Base-by-base conservation (phyloP, 495 filamentous ascomycete species). In the Elaphomyces granulatus region DNA sequence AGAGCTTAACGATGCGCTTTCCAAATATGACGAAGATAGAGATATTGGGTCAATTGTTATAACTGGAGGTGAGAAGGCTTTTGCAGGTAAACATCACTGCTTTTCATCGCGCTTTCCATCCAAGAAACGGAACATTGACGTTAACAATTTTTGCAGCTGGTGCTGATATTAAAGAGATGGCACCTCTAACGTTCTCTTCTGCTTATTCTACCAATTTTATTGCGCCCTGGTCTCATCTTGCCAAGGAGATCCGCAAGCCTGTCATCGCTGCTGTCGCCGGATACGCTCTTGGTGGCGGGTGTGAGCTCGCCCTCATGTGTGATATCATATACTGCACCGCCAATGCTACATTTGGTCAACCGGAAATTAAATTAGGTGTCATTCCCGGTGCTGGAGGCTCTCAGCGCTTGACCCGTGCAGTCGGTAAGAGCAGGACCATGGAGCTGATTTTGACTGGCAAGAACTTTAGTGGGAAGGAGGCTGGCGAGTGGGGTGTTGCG, bases 81-180 rank as follows among this genome's bases (percentile, higher is more conserved):
- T 98, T 57, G 90, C 90, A 2, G 71, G 71, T 75, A 60, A 15
- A 41, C 33, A 18, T 14, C 15, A 28, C 23, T 28, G 23, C 23
- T 28, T 28, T 28, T n/a, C n/a, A n/a, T n/a, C 20, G 15, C 16
- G 1, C 4, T 16, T 32, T 8, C 12, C 32, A 6, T 1, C 18
- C 16, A 19, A 20, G 12, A 21, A 31, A 9, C 18, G 18, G 14
- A 10, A 3, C 15, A 28, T 18, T 28, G 3, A 42, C 38, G n/a
- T 15, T 18, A 15, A 9, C 12, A 32, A 14, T 16, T 41, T 6
- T 15, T 21, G 40, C 38, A 70, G 90, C 90, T 44, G 90, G 90
- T 41, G 90, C 90, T 42, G 90, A 98, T 63, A 98, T 98, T 63
- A 95, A 95, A 61, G 90, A 98, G 66, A 98, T 98, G 90, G 77